Conservation (phyloP, 805 yeast genomes). For the Cyberlindnera mississippiensis region DNA sequence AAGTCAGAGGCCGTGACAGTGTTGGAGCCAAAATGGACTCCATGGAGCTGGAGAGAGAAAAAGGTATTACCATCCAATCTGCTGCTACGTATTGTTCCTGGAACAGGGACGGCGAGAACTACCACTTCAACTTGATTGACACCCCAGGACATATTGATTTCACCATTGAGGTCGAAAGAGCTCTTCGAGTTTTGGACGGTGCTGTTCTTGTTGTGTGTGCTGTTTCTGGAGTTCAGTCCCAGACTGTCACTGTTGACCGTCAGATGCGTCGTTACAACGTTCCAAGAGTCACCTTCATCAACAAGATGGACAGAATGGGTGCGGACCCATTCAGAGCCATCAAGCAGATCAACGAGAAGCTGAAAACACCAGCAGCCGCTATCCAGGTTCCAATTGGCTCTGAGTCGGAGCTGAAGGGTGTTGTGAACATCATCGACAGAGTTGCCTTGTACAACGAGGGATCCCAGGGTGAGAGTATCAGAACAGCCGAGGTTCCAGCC, state of each 20-base stretch:
- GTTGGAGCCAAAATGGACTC: slow-evolving; percentile 99
- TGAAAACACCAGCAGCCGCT: slow-evolving; percentile 94
- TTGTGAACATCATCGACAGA: slow-evolving; percentile 84
- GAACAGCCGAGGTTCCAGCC: slow-evolving; percentile 67
- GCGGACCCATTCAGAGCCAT: slow-evolving; percentile 95
- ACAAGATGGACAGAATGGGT: slow-evolving; percentile 99
- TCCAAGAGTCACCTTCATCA: slow-evolving; percentile 93
- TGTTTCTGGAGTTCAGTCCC: slow-evolving; percentile 97
- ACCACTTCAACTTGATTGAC: slow-evolving; percentile 92
- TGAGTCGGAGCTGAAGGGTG: slow-evolving; percentile 81
- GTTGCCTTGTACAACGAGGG: slow-evolving; percentile 90
- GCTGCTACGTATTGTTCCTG: slow-evolving; percentile 98
- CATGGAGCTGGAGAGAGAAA: slow-evolving; percentile 97
- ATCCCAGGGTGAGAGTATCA: slow-evolving; percentile 77
- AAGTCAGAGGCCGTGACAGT: slow-evolving; percentile 93
- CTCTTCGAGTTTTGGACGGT: slow-evolving; percentile 96
- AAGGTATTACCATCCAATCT: slow-evolving; percentile 97
- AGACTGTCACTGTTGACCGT: slow-evolving; percentile 97
- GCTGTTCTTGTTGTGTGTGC: slow-evolving; percentile 98
- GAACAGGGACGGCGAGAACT: slow-evolving; percentile 66
- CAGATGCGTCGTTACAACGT: slow-evolving; percentile 98
- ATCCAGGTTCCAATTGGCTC: slow-evolving; percentile 97
- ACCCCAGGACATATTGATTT: slow-evolving; percentile 99
- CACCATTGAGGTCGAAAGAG: slow-evolving; percentile 98
- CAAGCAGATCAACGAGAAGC: slow-evolving; percentile 81